phyloP scores from a whole-genome alignment of 73 alveolate genomes.

The Vitrella brassicaformis region DNA sequence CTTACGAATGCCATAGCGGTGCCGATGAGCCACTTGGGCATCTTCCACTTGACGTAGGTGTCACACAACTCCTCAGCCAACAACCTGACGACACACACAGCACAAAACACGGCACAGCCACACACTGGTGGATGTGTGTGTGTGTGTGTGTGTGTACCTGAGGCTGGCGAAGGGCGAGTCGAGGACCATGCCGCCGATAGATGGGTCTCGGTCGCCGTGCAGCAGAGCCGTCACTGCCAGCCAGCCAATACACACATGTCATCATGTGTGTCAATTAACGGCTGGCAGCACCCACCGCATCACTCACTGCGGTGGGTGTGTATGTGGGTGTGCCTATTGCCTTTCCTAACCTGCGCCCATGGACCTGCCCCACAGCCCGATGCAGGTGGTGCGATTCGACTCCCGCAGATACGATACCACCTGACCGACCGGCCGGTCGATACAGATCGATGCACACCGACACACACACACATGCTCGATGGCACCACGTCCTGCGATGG shows the following conservation, averaged over 20 bases:
- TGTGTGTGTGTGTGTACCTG: constrained; percentile 39
- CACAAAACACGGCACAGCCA: not conserved
- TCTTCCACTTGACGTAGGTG: not conserved
- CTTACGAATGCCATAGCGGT: constrained; percentile 4
- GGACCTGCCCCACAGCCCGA: constrained; percentile 77
- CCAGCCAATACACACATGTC: too few species aligned
- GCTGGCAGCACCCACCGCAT: too few species aligned
- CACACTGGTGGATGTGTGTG: not conserved
- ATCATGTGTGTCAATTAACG: too few species aligned
- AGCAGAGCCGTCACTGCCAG: constrained; percentile 54
- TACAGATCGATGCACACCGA: too few species aligned
- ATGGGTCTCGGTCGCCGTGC: constrained; percentile 67
- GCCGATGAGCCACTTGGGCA: constrained; percentile 12
- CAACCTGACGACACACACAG: not conserved
- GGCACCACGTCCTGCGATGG: too few species aligned
- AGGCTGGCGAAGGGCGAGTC: constrained; percentile 80
- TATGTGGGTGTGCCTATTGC: too few species aligned
- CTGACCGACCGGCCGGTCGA: constrained; percentile 4
- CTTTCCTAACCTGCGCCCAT: constrained; percentile 51
- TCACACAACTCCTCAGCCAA: not conserved
- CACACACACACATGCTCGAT: too few species aligned
- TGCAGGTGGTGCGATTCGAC: constrained; percentile 56
- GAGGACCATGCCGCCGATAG: constrained; percentile 88
- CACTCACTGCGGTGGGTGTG: too few species aligned
- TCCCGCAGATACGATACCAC: constrained; percentile 75